Percentiles rank a stretch among this genome's conserved stretches.
Conservation (phyloP, 106 monocot genomes). For the Apostasia ramifera region DNA sequence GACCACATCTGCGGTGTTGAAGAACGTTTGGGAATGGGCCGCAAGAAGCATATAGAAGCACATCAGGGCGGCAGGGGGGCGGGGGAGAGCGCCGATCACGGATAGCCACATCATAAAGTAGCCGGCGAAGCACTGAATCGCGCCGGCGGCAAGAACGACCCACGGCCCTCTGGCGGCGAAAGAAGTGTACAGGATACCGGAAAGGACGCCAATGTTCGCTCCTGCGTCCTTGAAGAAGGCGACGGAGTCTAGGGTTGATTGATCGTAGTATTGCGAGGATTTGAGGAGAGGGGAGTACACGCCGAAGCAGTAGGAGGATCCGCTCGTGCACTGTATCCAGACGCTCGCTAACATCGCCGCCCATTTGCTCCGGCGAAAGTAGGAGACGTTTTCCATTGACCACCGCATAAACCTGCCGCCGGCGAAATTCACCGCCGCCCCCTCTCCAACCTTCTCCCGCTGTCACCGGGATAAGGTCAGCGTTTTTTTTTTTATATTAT, state of each 20-base stretch:
- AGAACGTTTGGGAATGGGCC: conserved; percentile 77
- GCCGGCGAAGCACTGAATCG: conserved; percentile 56
- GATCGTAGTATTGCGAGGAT: conserved; percentile 41
- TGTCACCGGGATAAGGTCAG: too few species aligned
- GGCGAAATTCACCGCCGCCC: background rate
- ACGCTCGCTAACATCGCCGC: conserved; percentile 36
- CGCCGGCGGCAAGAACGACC: conserved; percentile 43
- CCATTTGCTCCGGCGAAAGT: conserved; percentile 28
- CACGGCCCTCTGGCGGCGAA: conserved; percentile 14
- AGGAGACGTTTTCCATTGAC: background rate
- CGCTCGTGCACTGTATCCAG: conserved; percentile 51
- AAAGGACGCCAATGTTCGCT: conserved; percentile 60
- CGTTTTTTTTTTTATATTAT: too few species aligned
- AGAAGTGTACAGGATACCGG: conserved; percentile 58
- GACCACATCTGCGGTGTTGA: conserved; percentile 76
- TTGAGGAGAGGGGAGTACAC: conserved; percentile 58
- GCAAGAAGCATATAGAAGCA: conserved; percentile 79
- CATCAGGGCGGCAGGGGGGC: conserved; percentile 36
- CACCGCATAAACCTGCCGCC: background rate
- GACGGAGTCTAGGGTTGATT: conserved; percentile 62
- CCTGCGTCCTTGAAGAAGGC: conserved; percentile 78
- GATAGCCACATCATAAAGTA: conserved; percentile 71
- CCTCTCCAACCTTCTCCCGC: too few species aligned
- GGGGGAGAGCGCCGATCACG: conserved; percentile 42
- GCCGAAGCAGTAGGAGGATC: conserved; percentile 65